Percentiles rank a stretch among this genome's conserved stretches.
Conservation (phyloP, 1,139 yeast species). For the Arxiozyma slooffiae region DNA sequence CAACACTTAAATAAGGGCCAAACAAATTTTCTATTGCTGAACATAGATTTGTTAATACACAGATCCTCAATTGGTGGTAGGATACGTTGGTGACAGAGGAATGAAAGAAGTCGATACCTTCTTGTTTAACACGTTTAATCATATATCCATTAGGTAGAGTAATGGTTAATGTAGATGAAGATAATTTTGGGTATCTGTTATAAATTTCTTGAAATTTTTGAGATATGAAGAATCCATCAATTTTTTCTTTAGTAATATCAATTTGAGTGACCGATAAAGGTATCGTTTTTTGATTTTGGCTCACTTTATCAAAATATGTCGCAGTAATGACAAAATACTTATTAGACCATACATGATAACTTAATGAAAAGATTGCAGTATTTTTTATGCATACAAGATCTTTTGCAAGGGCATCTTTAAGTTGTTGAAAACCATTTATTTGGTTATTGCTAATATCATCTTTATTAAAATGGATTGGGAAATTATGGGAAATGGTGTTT, state of each 20-base stretch:
- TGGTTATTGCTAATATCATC: neutral
- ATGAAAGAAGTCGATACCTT: neutral
- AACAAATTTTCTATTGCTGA: neutral
- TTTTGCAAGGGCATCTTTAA: neutral
- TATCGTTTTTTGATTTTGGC: slow-evolving; percentile 2
- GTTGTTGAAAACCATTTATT: neutral
- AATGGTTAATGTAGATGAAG: slow-evolving; percentile 6
- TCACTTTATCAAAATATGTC: slow-evolving; percentile 8
- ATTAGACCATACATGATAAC: slow-evolving; percentile 7
- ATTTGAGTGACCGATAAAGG: slow-evolving; percentile 6
- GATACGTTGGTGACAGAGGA: neutral
- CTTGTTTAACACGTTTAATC: neutral
- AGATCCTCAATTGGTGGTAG: neutral
- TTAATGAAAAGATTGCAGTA: slow-evolving; percentile 8
- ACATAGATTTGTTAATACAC: slow-evolving; percentile 1
- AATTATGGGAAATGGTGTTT: neutral
- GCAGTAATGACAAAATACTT: slow-evolving; percentile 7
- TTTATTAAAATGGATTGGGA: neutral
- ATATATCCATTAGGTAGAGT: slow-evolving; percentile 5
- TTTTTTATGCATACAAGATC: slow-evolving; percentile 2
- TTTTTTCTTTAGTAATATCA: neutral
- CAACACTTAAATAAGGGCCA: slow-evolving; percentile 1
- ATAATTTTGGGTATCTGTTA: slow-evolving; percentile 4
- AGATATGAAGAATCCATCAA: slow-evolving; percentile 1
- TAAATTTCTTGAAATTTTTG: neutral